Evolutionary conservation across 2,329 filamentous ascomycete species (phyloP).

Genomic region (Teratosphaeriaceae sp.): DNA sequence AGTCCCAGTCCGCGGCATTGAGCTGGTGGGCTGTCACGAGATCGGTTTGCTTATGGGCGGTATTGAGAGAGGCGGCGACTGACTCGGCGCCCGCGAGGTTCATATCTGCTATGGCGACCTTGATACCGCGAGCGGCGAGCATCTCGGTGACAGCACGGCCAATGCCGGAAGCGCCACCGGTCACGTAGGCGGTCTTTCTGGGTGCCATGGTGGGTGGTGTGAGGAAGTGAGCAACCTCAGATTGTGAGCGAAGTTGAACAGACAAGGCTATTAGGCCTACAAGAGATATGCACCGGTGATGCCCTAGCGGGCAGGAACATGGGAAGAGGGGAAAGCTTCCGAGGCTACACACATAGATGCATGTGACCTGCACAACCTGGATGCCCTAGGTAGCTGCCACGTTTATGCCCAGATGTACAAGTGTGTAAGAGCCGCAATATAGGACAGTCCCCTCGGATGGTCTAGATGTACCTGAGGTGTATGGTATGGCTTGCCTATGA

Average conservation of each 20-base stretch:
- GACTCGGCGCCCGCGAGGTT: slow-evolving; percentile 23
- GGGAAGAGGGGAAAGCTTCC: background rate
- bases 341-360: background rate
- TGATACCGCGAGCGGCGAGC: slow-evolving; percentile 35
- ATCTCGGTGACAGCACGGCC: slow-evolving; percentile 27
- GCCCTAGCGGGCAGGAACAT: too few species aligned
- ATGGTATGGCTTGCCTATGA: too few species aligned
- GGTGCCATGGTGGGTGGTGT: background rate
- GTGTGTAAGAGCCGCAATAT: too few species aligned
- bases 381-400: too few species aligned
- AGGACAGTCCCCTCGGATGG: too few species aligned
- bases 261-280: background rate
- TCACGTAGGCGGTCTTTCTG: slow-evolving; percentile 16
- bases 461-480: too few species aligned
- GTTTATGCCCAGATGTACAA: too few species aligned
- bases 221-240: background rate
- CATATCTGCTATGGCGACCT: slow-evolving; percentile 43
- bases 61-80: slow-evolving; percentile 20
- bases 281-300: background rate
- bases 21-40: slow-evolving; percentile 19
- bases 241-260: background rate
- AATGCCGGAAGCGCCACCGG: slow-evolving; percentile 29
- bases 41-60: slow-evolving; percentile 10
- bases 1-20: slow-evolving; percentile 32
- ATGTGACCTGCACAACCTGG: background rate